These are phyloP conservation scores for Xylaria intraflava DNA, from an alignment of 495 filamentous ascomycete species.

Conservation along the genomic window DNA sequence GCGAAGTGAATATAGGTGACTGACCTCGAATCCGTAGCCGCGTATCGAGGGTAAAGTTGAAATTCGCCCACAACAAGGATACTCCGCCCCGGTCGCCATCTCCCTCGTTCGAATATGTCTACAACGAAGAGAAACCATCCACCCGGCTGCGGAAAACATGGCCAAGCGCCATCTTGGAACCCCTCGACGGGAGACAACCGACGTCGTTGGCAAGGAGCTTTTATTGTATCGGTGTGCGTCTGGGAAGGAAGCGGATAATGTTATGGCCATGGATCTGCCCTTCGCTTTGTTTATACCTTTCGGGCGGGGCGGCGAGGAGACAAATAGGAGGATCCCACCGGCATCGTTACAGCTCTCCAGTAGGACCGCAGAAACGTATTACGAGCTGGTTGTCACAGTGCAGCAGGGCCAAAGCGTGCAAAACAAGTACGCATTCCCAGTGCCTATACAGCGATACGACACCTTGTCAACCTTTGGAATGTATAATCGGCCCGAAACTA, in stretches of 20 bases:
- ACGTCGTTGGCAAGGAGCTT: conserved; percentile 93
- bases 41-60: conserved; percentile 97
- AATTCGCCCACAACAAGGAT: conserved; percentile 77
- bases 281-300: conserved; percentile 97
- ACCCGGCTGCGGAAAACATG: conserved; percentile 88
- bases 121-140: conserved; percentile 89
- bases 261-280: conserved; percentile 95
- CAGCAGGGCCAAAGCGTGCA: conserved; percentile 83
- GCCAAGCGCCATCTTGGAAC: conserved; percentile 89
- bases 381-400: conserved; percentile 92
- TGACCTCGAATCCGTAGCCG: conserved; percentile 50
- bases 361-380: conserved; percentile 90
- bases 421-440: conserved; percentile 84
- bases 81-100: conserved; percentile 79
- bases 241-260: conserved; percentile 76
- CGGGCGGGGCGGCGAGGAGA: conserved; percentile 81
- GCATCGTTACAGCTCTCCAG: conserved; percentile 86
- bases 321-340: conserved; percentile 80
- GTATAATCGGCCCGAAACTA: conserved; percentile 93
- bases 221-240: conserved; percentile 78
- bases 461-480: conserved; percentile 97
- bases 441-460: conserved; percentile 88
- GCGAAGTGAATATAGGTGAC: conserved; percentile 11
- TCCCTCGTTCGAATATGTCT: conserved; percentile 93
- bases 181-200: conserved; percentile 82